Conservation (phyloP, 2,329 filamentous ascomycete genomes). For the Trichoderma cornu-damae region DNA sequence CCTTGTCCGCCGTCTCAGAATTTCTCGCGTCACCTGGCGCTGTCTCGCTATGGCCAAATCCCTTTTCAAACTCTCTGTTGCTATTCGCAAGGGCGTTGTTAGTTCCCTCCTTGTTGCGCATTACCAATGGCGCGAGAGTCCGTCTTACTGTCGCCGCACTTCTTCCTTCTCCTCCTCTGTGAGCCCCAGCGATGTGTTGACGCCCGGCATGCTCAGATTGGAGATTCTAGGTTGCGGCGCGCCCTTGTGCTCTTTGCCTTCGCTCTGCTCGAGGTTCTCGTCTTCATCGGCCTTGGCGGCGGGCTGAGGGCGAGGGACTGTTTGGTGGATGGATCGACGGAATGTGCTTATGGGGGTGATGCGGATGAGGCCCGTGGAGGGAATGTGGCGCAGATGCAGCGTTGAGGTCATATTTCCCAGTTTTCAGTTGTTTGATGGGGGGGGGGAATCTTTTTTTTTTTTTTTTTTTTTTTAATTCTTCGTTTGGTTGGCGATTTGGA, state of each 20-base stretch:
- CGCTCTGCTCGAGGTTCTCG: neutral
- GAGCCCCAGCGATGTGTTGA: slow-evolving; percentile 30
- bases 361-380: slow-evolving; percentile 1
- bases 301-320: neutral
- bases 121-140: too few species aligned
- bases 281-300: neutral
- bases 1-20: slow-evolving; percentile 40
- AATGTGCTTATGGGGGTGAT: neutral
- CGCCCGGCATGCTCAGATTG: slow-evolving; percentile 42
- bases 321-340: slow-evolving; percentile 2
- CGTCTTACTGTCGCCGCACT: slow-evolving; percentile 46
- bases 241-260: slow-evolving; percentile 23
- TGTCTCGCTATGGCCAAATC: slow-evolving; percentile 43
- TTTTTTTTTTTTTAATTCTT: neutral
- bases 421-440: too few species aligned
- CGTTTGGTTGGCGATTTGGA: too few species aligned
- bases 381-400: neutral
- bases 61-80: slow-evolving; percentile 52
- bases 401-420: slow-evolving; percentile 13
- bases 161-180: slow-evolving; percentile 50
- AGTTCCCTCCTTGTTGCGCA: neutral
- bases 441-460: too few species aligned
- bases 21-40: slow-evolving; percentile 45
- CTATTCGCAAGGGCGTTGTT: neutral
- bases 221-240: slow-evolving; percentile 48